Evolutionary conservation across 163 green algal genomes (phyloP).

Genomic region (Scenedesmus sp.): DNA sequence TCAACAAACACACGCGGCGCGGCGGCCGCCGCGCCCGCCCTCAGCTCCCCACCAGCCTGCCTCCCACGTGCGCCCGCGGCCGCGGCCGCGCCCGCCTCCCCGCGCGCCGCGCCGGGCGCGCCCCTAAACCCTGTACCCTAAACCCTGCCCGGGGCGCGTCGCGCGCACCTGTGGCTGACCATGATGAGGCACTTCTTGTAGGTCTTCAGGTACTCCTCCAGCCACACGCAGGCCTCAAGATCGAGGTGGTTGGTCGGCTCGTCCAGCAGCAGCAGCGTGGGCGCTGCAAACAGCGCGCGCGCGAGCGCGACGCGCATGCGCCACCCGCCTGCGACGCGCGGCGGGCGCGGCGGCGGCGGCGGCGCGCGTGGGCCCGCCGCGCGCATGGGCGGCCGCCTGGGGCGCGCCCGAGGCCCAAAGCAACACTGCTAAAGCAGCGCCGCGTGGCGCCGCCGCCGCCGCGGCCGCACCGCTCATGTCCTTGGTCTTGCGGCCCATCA

Average conservation of each 20-base stretch:
- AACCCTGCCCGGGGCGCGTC: neutral
- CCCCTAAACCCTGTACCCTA: too few relatives aligned
- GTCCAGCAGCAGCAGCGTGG: conserved; percentile 86
- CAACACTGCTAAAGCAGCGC: too few relatives aligned
- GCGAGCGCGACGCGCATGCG: conserved; percentile 94
- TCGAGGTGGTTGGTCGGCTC: conserved; percentile 95
- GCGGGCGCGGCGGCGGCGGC: neutral
- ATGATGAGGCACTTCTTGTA: conserved; percentile 93
- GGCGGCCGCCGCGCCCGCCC: too few relatives aligned
- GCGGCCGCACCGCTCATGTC: conserved; percentile 44
- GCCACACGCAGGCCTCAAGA: conserved; percentile 97
- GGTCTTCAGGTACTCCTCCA: conserved; percentile 94
- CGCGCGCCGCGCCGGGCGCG: too few relatives aligned
- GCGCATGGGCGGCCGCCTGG: neutral
- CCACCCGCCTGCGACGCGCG: conserved; percentile 78
- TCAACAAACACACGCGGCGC: conserved; percentile 16
- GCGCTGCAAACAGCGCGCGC: conserved; percentile 91
- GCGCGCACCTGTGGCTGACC: conserved; percentile 73
- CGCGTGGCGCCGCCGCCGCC: too few relatives aligned
- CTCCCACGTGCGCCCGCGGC: too few relatives aligned
- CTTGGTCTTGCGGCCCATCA: conserved; percentile 73
- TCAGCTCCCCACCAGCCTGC: too few relatives aligned
- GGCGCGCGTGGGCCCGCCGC: neutral
- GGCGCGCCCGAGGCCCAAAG: too few relatives aligned
- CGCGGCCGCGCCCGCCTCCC: too few relatives aligned